Evolutionary conservation across 495 filamentous ascomycete species (phyloP).

Genomic region (Annulohypoxylon maeteangense): DNA sequence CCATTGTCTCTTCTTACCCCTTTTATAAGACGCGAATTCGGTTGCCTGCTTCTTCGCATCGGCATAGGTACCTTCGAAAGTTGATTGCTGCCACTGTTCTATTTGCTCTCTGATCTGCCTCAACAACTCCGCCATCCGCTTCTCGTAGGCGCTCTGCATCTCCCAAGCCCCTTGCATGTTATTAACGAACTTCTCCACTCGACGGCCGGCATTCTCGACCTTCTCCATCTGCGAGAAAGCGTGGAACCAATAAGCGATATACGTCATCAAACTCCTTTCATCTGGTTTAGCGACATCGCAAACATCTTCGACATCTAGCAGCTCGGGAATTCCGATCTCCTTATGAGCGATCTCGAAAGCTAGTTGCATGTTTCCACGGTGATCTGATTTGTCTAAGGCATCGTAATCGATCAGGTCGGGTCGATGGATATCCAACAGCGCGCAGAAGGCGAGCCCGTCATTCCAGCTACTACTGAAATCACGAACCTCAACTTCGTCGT

Average conservation of each 20-base stretch:
- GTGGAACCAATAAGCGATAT: constrained; percentile 99
- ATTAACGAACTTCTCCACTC: constrained; percentile 97
- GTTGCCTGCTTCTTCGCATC: constrained; percentile 89
- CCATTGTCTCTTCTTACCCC: constrained; percentile 89
- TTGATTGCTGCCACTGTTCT: constrained; percentile 77
- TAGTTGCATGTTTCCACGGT: constrained; percentile 95
- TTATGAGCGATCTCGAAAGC: constrained; percentile 95
- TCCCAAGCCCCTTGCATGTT: constrained; percentile 99
- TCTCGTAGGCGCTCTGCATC: constrained; percentile 96
- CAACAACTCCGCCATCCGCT: constrained; percentile 82
- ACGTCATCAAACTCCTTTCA: constrained; percentile 97
- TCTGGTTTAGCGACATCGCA: constrained; percentile 96
- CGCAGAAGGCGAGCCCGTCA: constrained; percentile 95
- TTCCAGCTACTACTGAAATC: constrained; percentile 98
- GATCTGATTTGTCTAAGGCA: constrained; percentile 89
- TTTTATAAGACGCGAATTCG: constrained; percentile 88
- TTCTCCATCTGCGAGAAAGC: constrained; percentile 98
- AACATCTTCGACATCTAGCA: constrained; percentile 97
- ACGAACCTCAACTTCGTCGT: constrained; percentile 92
- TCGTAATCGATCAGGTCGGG: constrained; percentile 98
- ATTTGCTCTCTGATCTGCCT: constrained; percentile 77
- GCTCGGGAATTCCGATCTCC: constrained; percentile 95
- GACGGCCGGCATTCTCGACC: constrained; percentile 94
- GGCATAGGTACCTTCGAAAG: constrained; percentile 89
- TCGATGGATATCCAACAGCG: constrained; percentile 94